A percentile compares a stretch with the other conserved stretches of the same genome.
Evolutionary conservation across 2,329 filamentous ascomycete genomes (phyloP).

Genomic region (Lecanicillium sp.): DNA sequence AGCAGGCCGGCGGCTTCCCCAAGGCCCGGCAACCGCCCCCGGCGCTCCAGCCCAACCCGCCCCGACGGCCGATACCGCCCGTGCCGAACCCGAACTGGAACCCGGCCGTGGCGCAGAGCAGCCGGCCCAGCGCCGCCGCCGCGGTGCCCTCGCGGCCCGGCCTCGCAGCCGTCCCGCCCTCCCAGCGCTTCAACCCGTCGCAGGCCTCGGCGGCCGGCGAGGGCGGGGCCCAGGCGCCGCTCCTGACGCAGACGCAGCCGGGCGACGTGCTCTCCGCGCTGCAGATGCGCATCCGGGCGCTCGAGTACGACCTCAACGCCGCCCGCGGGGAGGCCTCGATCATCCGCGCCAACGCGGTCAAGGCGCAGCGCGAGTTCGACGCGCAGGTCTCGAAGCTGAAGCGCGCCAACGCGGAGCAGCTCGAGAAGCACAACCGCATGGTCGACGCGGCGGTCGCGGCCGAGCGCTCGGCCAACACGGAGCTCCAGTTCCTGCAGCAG

Average conservation of each 20-base stretch:
- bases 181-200: conserved; percentile 24
- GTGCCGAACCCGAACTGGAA: conserved; percentile 35
- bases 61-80: conserved; percentile 25
- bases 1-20: conserved; percentile 15
- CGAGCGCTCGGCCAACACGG: conserved; percentile 58
- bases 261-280: conserved; percentile 38
- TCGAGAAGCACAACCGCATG: conserved; percentile 56
- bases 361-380: conserved; percentile 55
- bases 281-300: conserved; percentile 45
- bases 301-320: conserved; percentile 52
- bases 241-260: conserved; percentile 23
- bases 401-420: conserved; percentile 57
- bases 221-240: conserved; percentile 34
- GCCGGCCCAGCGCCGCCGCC: conserved; percentile 11
- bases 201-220: conserved; percentile 24
- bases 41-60: conserved; percentile 23
- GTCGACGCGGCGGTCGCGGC: conserved; percentile 60
- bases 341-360: conserved; percentile 64
- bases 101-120: conserved; percentile 23
- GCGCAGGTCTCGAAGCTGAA: conserved; percentile 55
- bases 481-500: conserved; percentile 66
- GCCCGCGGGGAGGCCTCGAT: conserved; percentile 70
- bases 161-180: conserved; percentile 17
- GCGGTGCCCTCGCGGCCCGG: not conserved
- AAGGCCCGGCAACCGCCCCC: conserved; percentile 25